Conservation (phyloP, 1,284 basidiomycete species). For the Prillingera fragicola region DNA sequence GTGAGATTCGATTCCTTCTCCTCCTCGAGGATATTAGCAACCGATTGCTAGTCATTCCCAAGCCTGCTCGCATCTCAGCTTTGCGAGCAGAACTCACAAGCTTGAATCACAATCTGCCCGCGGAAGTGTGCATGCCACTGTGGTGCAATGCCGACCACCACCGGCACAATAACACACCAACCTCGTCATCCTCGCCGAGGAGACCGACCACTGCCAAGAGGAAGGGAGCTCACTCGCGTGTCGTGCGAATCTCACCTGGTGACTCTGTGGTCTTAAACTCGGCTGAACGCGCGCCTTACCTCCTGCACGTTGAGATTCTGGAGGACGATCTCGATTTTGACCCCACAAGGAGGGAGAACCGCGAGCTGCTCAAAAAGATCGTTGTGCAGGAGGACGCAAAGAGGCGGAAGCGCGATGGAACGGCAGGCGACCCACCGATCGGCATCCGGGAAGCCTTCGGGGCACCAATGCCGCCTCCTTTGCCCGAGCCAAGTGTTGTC, state of each 20-base stretch:
- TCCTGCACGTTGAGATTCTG: constrained; percentile 88
- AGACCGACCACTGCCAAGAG: constrained; percentile 44
- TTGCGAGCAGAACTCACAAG: constrained; percentile 91
- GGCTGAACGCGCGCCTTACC: constrained; percentile 89
- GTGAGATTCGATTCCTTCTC: constrained; percentile 85
- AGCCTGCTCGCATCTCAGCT: constrained; percentile 89
- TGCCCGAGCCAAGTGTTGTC: too few relatives aligned
- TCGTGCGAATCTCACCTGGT: constrained; percentile 94
- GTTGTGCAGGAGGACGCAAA: constrained; percentile 62
- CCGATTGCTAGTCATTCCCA: constrained; percentile 83
- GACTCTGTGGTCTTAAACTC: constrained; percentile 98
- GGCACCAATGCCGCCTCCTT: constrained; percentile 21
- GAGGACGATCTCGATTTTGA: constrained; percentile 92
- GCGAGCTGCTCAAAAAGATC: constrained; percentile 76
- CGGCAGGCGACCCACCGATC: too few relatives aligned
- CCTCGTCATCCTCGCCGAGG: constrained; percentile 20
- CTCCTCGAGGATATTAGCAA: constrained; percentile 90
- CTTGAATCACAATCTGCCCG: constrained; percentile 91
- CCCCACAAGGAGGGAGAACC: constrained; percentile 74
- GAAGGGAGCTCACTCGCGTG: constrained; percentile 75
- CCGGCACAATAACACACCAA: constrained; percentile 37
- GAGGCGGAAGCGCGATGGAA: constrained; percentile 31
- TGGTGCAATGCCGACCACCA: constrained; percentile 71
- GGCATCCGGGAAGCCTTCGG: constrained; percentile 23
- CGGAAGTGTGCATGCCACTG: constrained; percentile 87